Percentiles rank a stretch among this genome's conserved stretches.
Conservation (phyloP, 2,329 filamentous ascomycete genomes). For the Aspergillus ochraceus region DNA sequence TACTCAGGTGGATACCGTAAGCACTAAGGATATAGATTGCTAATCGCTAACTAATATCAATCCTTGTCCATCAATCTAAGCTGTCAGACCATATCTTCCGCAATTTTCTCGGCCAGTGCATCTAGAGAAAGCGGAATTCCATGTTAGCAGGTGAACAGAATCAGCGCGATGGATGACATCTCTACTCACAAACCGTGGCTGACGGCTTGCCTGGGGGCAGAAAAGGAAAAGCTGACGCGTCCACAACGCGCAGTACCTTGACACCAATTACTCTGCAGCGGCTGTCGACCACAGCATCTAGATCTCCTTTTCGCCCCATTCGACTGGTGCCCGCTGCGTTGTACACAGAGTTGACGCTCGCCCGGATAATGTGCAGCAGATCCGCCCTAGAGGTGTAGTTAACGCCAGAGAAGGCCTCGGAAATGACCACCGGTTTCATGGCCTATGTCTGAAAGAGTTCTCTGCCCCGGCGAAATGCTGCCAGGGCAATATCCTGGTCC, state of each 20-base stretch:
- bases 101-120: too few relatives aligned
- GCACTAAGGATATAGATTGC: too few relatives aligned
- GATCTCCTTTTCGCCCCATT: conserved; percentile 28
- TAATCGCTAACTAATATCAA: too few relatives aligned
- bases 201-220: conserved; percentile 45
- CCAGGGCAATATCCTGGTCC: conserved; percentile 48
- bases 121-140: too few relatives aligned
- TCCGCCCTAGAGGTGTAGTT: conserved; percentile 42
- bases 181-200: conserved; percentile 30
- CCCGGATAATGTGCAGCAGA: conserved; percentile 37
- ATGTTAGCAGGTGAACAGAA: too few relatives aligned
- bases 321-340: conserved; percentile 31
- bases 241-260: conserved; percentile 32
- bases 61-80: too few relatives aligned
- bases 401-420: conserved; percentile 39
- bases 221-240: conserved; percentile 37
- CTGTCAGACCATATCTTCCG: too few relatives aligned
- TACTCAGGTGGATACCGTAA: too few relatives aligned
- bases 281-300: conserved; percentile 33
- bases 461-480: conserved; percentile 45
- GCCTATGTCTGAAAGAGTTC: conserved; percentile 32
- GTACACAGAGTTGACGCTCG: conserved; percentile 29
- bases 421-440: conserved; percentile 31
- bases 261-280: conserved; percentile 31
- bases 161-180: too few relatives aligned